A percentile compares a stretch with the other conserved stretches of the same genome.
Conservation (phyloP, 768 basidiomycete species). For the Mycena venus region DNA sequence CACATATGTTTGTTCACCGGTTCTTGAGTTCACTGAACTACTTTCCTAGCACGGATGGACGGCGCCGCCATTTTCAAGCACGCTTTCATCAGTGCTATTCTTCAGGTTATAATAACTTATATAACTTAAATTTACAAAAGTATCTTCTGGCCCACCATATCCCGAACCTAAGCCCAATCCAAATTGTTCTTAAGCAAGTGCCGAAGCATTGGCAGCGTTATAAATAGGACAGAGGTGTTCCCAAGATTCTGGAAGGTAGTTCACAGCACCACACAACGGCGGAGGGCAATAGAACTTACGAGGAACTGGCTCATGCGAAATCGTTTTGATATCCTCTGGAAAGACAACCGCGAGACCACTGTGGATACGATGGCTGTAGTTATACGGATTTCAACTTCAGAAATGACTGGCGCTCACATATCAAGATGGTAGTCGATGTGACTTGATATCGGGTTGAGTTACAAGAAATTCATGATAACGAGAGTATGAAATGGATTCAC, state of each 20-base stretch:
- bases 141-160: no score
- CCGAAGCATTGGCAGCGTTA: neutral
- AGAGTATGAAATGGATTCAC: constrained; percentile 47
- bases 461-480: constrained; percentile 38
- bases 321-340: constrained; percentile 41
- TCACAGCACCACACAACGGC: neutral
- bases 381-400: constrained; percentile 10
- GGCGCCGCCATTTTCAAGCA: no score
- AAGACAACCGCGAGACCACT: constrained; percentile 53
- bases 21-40: no score
- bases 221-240: neutral
- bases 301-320: neutral
- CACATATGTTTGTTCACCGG: no score
- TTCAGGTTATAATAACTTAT: no score
- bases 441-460: constrained; percentile 27
- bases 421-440: constrained; percentile 60
- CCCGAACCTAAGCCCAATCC: neutral
- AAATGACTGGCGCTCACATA: neutral
- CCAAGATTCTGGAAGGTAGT: neutral
- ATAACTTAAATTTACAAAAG: no score
- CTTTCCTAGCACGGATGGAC: no score
- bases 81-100: no score
- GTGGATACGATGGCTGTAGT: neutral
- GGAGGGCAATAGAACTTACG: neutral
- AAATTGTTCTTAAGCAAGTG: neutral